These are phyloP conservation scores for Gastrolobium villosum DNA, from an alignment of 306 rosid genomes.

Conservation along the genomic window DNA sequence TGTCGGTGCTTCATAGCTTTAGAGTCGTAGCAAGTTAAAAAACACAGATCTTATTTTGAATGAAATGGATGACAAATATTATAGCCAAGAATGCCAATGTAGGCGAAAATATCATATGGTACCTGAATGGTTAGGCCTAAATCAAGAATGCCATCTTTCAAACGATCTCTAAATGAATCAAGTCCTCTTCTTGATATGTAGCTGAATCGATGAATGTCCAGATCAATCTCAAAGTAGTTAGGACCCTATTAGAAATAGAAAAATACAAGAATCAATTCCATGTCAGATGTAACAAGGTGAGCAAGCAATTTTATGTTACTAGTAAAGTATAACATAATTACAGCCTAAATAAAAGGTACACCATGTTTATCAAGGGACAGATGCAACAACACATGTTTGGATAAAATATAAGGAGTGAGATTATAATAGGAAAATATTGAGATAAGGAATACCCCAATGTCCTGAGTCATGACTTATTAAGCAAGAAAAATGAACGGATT, in stretches of 20 bases:
- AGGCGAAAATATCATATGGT: not conserved
- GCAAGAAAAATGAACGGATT: no score
- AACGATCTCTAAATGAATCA: slow-evolving; percentile 83
- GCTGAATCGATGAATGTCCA: slow-evolving; percentile 96
- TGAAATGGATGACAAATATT: not conserved
- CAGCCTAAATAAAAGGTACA: not conserved
- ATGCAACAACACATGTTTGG: not conserved
- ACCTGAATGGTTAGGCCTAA: slow-evolving; percentile 94
- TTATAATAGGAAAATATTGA: not conserved
- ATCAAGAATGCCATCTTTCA: slow-evolving; percentile 80
- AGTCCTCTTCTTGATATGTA: slow-evolving; percentile 96
- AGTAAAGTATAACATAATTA: not conserved
- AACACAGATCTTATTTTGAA: slow-evolving; percentile 16
- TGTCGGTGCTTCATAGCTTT: no score
- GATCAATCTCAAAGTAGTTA: slow-evolving; percentile 94
- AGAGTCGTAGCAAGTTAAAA: slow-evolving; percentile 6
- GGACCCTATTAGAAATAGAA: slow-evolving; percentile 67
- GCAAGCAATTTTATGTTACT: not conserved
- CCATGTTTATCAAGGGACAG: no score
- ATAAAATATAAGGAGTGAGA: not conserved
- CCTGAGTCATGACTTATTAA: no score
- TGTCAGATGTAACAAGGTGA: not conserved
- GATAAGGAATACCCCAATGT: not conserved
- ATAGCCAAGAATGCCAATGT: not conserved
- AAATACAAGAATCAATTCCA: slow-evolving; percentile 26